Base-by-base conservation (phyloP, 805 yeast species). In the Nakazawaea siamensis region DNA sequence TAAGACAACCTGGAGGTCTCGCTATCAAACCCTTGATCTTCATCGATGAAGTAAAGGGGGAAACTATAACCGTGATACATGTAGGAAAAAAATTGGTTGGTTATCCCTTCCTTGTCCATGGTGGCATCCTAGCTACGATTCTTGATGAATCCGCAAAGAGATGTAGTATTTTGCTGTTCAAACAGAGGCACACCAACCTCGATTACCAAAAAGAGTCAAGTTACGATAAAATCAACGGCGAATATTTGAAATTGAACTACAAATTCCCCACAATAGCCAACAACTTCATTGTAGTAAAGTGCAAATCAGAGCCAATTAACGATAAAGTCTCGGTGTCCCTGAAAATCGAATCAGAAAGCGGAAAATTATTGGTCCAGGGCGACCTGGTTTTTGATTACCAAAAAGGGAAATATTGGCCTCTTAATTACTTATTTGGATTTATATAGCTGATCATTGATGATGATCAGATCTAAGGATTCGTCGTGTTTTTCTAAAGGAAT, bases 91-190 rank as follows among this genome's bases (percentile, higher is more conserved):
- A 70, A 41, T 55, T 87, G 15, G 77, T 90, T 28, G 97, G 97
- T 1, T 87, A 80, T 51, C 97, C 96, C 2, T 79, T 84, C 46
- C 58, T 88, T 14, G 70, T 85, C 3, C 97, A 87, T 51, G 97
- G 97, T 3, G 97, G 97, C 0, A 72, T 88, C 19, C 52, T 87
- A 20, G 94, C 88, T 7, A 78, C 94, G 0, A 60, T 87, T 1
- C 58, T 86, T 36, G 92, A 85, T 49, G 95, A 87, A 45, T 68
- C 81, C 5, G 69, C 79, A 58, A 76, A 77, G 43, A 66, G 78
- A 34, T 62, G 68, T 38, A 73, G 66, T 2, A 55, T 64, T 1
- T 58, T 78, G 27, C 44, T 52, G 16, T 35, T 56, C 51, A 35
- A 33, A 12, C 15, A n/a, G 13, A 53, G 50, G 35, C 63, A 37